These are phyloP conservation scores for Rosa lucieae DNA, from an alignment of 306 rosid species.

Conservation along the genomic window DNA sequence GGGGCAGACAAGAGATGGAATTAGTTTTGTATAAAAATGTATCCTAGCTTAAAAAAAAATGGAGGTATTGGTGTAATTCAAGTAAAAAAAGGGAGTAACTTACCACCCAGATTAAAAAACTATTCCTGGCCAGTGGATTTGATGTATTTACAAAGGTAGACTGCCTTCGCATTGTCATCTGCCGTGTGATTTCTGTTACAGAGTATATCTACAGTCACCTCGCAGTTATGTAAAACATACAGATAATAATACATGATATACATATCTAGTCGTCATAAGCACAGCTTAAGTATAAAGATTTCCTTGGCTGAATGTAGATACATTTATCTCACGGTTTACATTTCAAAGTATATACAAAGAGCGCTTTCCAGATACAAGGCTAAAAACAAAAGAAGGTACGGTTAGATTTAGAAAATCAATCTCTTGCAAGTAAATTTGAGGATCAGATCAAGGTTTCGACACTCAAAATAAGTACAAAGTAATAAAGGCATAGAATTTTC, in stretches of 20 bases:
- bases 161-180: slow-evolving; percentile 76
- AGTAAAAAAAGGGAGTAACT: slow-evolving; percentile 27
- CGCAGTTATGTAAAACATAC: background rate
- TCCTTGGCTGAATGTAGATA: slow-evolving; percentile 6
- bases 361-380: background rate
- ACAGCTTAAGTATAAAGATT: background rate
- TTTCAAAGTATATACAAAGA: background rate
- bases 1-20: too few relatives aligned
- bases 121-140: slow-evolving; percentile 57
- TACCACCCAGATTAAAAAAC: slow-evolving; percentile 77
- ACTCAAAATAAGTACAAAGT: background rate
- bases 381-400: background rate
- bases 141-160: slow-evolving; percentile 78
- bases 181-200: slow-evolving; percentile 62
- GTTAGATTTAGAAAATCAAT: background rate
- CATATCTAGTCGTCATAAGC: background rate
- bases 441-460: background rate
- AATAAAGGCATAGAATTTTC: background rate
- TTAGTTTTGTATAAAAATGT: background rate
- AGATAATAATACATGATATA: background rate
- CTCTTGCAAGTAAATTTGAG: background rate
- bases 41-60: background rate
- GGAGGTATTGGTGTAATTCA: background rate
- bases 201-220: slow-evolving; percentile 13
- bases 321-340: background rate